Conservation (phyloP, 805 yeast species). For the Schizosaccharomyces lindneri region DNA sequence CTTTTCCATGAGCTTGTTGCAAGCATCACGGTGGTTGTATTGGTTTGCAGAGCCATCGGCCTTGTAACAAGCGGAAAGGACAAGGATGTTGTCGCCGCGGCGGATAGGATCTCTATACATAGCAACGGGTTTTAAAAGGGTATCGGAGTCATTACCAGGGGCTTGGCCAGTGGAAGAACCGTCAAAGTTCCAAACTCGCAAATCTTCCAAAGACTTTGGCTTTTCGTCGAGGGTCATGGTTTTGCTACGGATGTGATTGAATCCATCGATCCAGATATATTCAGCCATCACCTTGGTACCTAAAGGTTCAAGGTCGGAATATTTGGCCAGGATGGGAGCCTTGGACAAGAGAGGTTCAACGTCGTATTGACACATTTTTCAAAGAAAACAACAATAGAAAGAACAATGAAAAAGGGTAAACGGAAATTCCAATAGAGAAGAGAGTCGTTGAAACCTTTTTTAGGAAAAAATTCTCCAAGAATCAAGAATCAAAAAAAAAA, state of each 20-base stretch:
- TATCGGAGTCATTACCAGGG: conserved; percentile 74
- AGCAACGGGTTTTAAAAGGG: conserved; percentile 86
- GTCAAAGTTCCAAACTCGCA: conserved; percentile 98
- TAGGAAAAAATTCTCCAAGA: neutral
- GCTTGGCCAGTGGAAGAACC: conserved; percentile 98
- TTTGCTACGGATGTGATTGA: conserved; percentile 78
- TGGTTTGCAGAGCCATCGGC: conserved; percentile 98
- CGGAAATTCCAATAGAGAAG: neutral
- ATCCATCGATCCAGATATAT: conserved; percentile 92
- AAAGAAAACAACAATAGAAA: neutral
- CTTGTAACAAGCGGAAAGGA: conserved; percentile 90
- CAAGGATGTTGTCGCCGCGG: conserved; percentile 89
- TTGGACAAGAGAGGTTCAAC: neutral
- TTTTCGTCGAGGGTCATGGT: conserved; percentile 54
- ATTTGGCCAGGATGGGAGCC: conserved; percentile 21
- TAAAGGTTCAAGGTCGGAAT: conserved; percentile 50
- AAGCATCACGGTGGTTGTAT: conserved; percentile 93
- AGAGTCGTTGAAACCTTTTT: neutral
- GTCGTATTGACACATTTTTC: neutral
- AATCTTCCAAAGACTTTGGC: conserved; percentile 51
- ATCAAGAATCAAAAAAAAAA: neutral
- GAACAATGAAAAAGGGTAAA: neutral
- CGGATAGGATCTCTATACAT: conserved; percentile 93
- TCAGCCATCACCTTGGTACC: conserved; percentile 76
- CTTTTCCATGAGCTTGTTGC: conserved; percentile 82